Evolutionary conservation across 495 filamentous ascomycete genomes (phyloP), one percentile per base, ranked within the genome.

Genomic region (Penicillium pulvis): DNA sequence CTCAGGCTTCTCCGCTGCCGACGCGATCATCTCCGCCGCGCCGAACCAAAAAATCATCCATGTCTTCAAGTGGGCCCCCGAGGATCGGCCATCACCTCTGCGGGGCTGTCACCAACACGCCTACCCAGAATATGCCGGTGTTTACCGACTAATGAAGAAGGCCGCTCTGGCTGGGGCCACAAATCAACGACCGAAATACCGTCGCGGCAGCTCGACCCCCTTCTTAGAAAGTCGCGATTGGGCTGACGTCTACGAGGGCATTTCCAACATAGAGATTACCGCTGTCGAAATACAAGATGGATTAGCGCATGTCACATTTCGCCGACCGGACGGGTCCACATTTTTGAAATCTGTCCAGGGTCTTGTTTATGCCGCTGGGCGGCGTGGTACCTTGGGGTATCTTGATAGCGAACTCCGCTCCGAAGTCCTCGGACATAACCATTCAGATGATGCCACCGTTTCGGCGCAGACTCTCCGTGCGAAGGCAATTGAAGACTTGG

Each of bases 1-100:
- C 11, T 86, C 85, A 3, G 85, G 86, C 0, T 88, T 89, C 66
- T 84, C 83, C 24, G 85, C 85, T 10, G 84, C 86, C 14, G 85
- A 87, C 69, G 74, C 81, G 2, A 87, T 88, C 45, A 82, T 85
- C 20, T 84, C 83, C 9, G 74, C 83, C 5, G 71, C 76, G 5
- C 60, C 71, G 0, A 57, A 71, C 14, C 80, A 82, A 46, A 81
- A 81, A 57, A 82, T 89, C 41, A 56, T 88, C 7, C 86, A 89
- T 63, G 61, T 86, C 26, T 89, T 82, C 66, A 84, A 81, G 64
- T 89, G 86, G 86, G 73, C 77, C 26, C 79, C 83, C 0, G 75
- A 84, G 17, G 66, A 77, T 7, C 76, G 79, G 26, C 84, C 84
- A 0, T 86, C 83, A 0, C 85, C 85, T 1, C 67, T 88, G 19